Base-by-base conservation (phyloP, 352 stramenopile species). In the Globisporangium cylindrosporum region DNA sequence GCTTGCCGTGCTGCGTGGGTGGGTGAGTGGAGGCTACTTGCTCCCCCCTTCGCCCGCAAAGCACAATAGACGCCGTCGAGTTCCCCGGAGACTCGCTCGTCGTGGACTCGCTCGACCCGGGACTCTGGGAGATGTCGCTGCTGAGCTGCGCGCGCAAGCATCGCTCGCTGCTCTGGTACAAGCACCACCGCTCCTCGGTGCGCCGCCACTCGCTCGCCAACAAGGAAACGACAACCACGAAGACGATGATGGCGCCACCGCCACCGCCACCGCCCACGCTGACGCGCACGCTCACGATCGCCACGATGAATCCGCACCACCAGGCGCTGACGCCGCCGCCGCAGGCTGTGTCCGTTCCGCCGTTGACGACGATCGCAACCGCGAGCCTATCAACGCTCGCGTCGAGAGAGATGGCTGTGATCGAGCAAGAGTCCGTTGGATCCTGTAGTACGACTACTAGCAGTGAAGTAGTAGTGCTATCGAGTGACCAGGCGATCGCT, bases 71-170 rank as follows among this genome's bases (percentile, higher is more conserved):
- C 60, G 32, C 25, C 24, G 10, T 32, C 27, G 49, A 66, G 25
- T 66, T 57, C 60, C 14, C 43, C 18, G n/a, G 41, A 43, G 58
- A 63, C 58, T 48, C 71, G 43, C 65, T 60, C 38, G 75, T 75
- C 56, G 74, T 79, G 38, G 73, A 78, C 59, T 66, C 80, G 10
- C 51, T 80, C 46, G 78, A 82, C 60, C 73, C 68, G 51, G 79
- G 70, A 67, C 75, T 81, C 54, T 82, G 75, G 75, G 79, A 90
- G 62, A 88, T 90, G 81, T 79, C 81, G 58, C 69, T 90, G 49
- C 77, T 90, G 51, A 80, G 69, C 58, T 88, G 73, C 63, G 71
- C 78, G 61, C 78, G 75, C 36, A 80, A 81, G 34, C 72, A 90
- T 67, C 81, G 81, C 57, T 76, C 78, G 48, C 72, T 86, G 59